phyloP scores from a whole-genome alignment of 192 early-diverging fungal species.

The Entomortierella parvispora region DNA sequence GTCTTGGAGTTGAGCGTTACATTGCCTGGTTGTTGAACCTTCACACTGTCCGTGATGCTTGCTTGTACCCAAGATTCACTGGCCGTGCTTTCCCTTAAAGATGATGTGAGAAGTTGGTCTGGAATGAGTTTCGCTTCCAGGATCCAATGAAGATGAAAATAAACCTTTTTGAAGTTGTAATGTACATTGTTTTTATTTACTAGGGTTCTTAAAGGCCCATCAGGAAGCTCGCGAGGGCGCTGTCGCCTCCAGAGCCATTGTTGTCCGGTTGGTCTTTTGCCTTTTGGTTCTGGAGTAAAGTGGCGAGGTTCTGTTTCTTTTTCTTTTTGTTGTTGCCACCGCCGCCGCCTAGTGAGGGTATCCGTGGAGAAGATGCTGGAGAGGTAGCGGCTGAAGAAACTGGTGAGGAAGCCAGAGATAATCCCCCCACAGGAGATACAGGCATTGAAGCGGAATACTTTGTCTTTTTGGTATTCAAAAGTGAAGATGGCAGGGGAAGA shows the following conservation, averaged over 20 bases:
- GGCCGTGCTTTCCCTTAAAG: slow-evolving; percentile 53
- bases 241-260: slow-evolving; percentile 18
- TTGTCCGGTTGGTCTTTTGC: slow-evolving; percentile 19
- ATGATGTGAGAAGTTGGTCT: no score
- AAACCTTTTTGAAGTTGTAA: not conserved
- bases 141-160: slow-evolving; percentile 1
- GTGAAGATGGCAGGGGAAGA: not conserved
- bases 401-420: slow-evolving; percentile 11
- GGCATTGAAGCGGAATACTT: slow-evolving; percentile 17
- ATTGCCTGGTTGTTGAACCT: slow-evolving; percentile 96
- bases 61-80: slow-evolving; percentile 83
- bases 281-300: slow-evolving; percentile 34
- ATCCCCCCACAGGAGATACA: slow-evolving; percentile 7
- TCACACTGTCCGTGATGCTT: slow-evolving; percentile 88
- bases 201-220: slow-evolving; percentile 24
- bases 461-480: not conserved
- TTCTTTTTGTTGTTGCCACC: slow-evolving; percentile 32
- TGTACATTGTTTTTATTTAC: not conserved
- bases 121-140: no score
- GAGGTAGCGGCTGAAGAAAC: slow-evolving; percentile 24
- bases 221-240: slow-evolving; percentile 41
- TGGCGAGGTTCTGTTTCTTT: slow-evolving; percentile 35
- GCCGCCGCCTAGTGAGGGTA: not conserved
- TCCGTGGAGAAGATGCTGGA: slow-evolving; percentile 25
- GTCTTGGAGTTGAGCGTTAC: slow-evolving; percentile 96